Evolutionary conservation across 805 yeast species (phyloP), one percentile per base, ranked within the genome.

Genomic region (Kregervanrija pseudodelftensis): DNA sequence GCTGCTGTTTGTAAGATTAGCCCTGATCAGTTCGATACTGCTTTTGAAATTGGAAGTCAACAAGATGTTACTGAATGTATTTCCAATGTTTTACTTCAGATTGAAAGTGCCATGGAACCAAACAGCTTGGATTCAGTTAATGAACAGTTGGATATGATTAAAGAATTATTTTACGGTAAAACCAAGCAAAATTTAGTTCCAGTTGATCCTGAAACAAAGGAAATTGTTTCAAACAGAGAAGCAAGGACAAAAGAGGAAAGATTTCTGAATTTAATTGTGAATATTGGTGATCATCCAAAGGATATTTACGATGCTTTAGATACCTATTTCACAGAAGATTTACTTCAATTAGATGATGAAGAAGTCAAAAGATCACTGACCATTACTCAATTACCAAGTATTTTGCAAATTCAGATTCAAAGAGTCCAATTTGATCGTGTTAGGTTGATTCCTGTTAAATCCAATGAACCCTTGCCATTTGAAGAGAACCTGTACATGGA

Each of bases 21-120:
- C 47, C 65, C 78, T 4, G 85, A 80, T 49, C 88, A 83, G 56
- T 74, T 84, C 64, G 89, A 79, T 46, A 76, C 81, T 54, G 81
- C 93, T 0, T 69, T 82, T 43, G 90, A 86, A 57, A 70, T 82
- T 57, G 95, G 96, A 2, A 72, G 95, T 51, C 99, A 93, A 60
- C 99, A 93, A 61, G 99, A 93, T 68, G 98, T 93, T 14, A 89
- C 97, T 0, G 99, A 93, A 60, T 91, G 98, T 63, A 89, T 91
- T 57, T 95, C 90, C 44, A 93, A 93, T 61, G 97, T 93, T 8
- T 70, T 90, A 11, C 85, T 83, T 51, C 98, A 91, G 61, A 68
- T 93, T 33, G 97, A 91, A 59, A 86, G 95, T 22, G 95, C 96
- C 0, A 72, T 85, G 46, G 79, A 74, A 41, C 95, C 96, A 0